Evolutionary conservation across 768 basidiomycete genomes (phyloP).

Genomic region (Termitomyces titanicus): DNA sequence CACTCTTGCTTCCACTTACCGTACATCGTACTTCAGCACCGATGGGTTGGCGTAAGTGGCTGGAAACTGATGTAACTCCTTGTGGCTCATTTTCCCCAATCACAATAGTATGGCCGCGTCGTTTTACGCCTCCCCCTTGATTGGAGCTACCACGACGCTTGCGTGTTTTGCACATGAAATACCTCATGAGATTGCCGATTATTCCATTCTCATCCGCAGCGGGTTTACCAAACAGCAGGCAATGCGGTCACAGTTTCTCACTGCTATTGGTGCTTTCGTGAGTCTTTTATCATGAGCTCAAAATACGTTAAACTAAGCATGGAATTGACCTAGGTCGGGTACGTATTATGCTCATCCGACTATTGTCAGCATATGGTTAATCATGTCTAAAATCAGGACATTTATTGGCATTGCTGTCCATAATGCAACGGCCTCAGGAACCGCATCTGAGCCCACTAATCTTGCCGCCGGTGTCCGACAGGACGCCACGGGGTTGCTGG

Average conservation of each 20-base stretch:
- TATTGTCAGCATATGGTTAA: neutral
- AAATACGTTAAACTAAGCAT: conserved; percentile 14
- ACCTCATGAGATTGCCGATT: conserved; percentile 96
- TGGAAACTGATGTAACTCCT: neutral
- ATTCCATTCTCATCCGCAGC: conserved; percentile 86
- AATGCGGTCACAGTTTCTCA: conserved; percentile 91
- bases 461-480: conserved; percentile 77
- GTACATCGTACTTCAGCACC: conserved; percentile 47
- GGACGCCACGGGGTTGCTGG: conserved; percentile 72
- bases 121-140: conserved; percentile 94
- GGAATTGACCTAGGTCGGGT: conserved; percentile 36
- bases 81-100: neutral
- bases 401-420: conserved; percentile 88
- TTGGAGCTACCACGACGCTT: conserved; percentile 92
- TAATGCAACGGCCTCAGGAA: conserved; percentile 57
- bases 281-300: conserved; percentile 32
- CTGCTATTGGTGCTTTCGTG: conserved; percentile 90
- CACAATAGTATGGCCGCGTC: conserved; percentile 81
- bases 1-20: conserved; percentile 9
- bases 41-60: conserved; percentile 75
- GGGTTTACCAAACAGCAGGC: conserved; percentile 90
- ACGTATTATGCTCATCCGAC: conserved; percentile 9
- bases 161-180: conserved; percentile 96
- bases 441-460: conserved; percentile 41
- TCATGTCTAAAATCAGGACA: conserved; percentile 44